Evolutionary conservation across 805 yeast species (phyloP).

Genomic region (Ogataea corticis): DNA sequence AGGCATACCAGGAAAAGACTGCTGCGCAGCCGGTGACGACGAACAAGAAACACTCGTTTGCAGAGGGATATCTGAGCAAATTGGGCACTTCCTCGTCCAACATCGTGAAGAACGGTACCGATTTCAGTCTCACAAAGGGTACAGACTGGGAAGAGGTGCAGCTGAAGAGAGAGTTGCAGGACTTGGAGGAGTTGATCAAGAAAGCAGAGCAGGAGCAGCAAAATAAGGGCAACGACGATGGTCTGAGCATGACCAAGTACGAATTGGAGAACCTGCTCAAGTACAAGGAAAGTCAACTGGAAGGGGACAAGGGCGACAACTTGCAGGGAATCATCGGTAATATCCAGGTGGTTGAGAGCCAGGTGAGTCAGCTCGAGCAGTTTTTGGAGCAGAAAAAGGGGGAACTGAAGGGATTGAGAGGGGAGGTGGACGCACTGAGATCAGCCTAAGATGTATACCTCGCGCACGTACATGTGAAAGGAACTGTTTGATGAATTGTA

Average conservation of each 20-base stretch:
- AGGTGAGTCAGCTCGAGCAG: constrained; percentile 69
- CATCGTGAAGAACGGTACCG: constrained; percentile 51
- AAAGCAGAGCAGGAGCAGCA: constrained; percentile 54
- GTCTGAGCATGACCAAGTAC: constrained; percentile 39
- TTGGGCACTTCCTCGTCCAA: constrained; percentile 47
- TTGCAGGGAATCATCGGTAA: constrained; percentile 58
- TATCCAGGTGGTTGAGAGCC: constrained; percentile 70
- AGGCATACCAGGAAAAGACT: constrained; percentile 16
- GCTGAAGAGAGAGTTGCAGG: constrained; percentile 73
- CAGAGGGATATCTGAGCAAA: constrained; percentile 54
- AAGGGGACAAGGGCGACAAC: constrained; percentile 37
- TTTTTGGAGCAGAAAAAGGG: constrained; percentile 60
- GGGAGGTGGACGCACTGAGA: constrained; percentile 34
- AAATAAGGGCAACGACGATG: constrained; percentile 31
- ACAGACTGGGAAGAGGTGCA: constrained; percentile 93
- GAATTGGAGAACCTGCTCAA: constrained; percentile 83
- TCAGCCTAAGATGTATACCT: constrained; percentile 5
- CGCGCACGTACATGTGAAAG: neutral
- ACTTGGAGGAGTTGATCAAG: constrained; percentile 65
- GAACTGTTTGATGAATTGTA: no score
- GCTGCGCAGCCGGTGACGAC: constrained; percentile 13
- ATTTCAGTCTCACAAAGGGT: constrained; percentile 70
- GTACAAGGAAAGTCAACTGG: constrained; percentile 67
- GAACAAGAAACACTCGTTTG: constrained; percentile 42
- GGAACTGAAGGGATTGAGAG: constrained; percentile 55